Conservation (phyloP, 1,284 basidiomycete genomes). For the Meripilus lineatus region DNA sequence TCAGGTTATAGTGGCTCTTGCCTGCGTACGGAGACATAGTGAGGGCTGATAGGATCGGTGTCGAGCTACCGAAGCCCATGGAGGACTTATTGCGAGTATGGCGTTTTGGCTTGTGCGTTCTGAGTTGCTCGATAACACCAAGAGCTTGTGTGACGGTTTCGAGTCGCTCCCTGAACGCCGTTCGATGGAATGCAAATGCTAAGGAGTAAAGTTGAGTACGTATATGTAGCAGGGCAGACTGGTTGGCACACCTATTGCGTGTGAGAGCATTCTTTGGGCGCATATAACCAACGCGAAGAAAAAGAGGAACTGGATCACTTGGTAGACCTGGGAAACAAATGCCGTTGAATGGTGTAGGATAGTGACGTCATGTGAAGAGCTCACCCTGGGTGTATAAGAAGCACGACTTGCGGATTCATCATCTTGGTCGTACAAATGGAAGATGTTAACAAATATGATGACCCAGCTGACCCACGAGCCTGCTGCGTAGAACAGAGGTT, state of each 20-base stretch:
- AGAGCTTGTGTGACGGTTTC: conserved; percentile 52
- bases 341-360: background rate
- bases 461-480: conserved; percentile 66
- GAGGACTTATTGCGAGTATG: conserved; percentile 21
- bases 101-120: conserved; percentile 63
- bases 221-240: background rate
- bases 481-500: conserved; percentile 63
- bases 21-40: conserved; percentile 22
- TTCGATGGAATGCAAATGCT: conserved; percentile 72
- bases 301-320: conserved; percentile 65
- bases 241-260: conserved; percentile 42
- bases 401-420: conserved; percentile 44
- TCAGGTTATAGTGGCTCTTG: conserved; percentile 22
- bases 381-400: conserved; percentile 45
- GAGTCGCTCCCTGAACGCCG: conserved; percentile 72
- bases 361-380: conserved; percentile 19
- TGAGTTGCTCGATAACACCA: conserved; percentile 62
- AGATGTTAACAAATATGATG: conserved; percentile 64
- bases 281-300: conserved; percentile 61
- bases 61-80: conserved; percentile 21
- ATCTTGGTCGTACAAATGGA: conserved; percentile 42
- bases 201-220: background rate
- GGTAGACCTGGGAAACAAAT: conserved; percentile 33
- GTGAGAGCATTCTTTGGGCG: conserved; percentile 59
- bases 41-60: conserved; percentile 8